Evolutionary conservation across 192 early-diverging fungal genomes (phyloP), one percentile per base, ranked within the genome.

Genomic region (Phycomyces nitens): DNA sequence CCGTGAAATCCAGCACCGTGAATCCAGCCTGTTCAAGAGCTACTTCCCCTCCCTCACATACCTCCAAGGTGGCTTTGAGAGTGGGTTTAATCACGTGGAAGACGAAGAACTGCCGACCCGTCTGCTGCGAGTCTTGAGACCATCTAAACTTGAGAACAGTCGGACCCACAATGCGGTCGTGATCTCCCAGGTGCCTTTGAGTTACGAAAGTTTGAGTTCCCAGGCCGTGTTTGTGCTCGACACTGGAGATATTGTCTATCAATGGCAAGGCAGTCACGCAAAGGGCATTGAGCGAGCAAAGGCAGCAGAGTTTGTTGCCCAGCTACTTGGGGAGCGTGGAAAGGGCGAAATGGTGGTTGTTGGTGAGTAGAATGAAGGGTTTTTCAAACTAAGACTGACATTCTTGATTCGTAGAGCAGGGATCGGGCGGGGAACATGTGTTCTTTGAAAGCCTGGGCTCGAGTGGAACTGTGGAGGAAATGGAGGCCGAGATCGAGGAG

Each of bases 201-300:
- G 74, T 14, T 62, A 65, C 53, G 67, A 65, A 9, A 82, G 79
- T 27, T 68, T 93, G 24, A 89, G 88, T 73, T 76, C 77, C 16
- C 86, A 84, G 0, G 89, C 90, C 65, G 89, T 91, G 15, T 93
- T 93, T 74, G 75, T 93, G 11, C 58, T 90, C 22, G 89, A 93
- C 66, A 71, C 70, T 1, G 91, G 90, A n/a, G 70, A 83, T 29
- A 66, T 76, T 3, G 71, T 93, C 34, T 81, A 80, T 64, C 85
- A 85, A 68, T 89, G 87, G 85, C 88, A 92, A 61, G 89, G 92
- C 9, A 60, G 56, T 21, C 57, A 80, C 2, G 70, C 79, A 34
- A 80, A 74, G 14, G 89, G 89, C 2, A 62, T 83, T 24, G 90
- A 93, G 66, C 87, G 77, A 62, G 79, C 79, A 43, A 91, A 88